phyloP scores from a whole-genome alignment of 2,329 filamentous ascomycete species.

The Sporothrix pseudoabietina region DNA sequence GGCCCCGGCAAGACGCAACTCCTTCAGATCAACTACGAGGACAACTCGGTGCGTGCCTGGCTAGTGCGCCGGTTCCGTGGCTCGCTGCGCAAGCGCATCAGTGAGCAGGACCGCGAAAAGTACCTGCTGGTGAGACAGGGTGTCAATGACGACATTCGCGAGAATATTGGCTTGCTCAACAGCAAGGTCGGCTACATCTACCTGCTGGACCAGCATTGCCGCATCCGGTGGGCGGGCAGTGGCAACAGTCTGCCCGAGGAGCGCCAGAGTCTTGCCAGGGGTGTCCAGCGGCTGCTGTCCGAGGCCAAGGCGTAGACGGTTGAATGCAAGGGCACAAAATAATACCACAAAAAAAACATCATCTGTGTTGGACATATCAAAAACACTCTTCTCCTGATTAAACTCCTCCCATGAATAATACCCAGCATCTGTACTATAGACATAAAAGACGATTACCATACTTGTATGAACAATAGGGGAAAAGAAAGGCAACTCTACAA shows the following conservation, averaged over 20 bases:
- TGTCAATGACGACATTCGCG: constrained; percentile 62
- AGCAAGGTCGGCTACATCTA: constrained; percentile 93
- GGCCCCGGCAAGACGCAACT: constrained; percentile 60
- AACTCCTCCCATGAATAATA: constrained; percentile 6
- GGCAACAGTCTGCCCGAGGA: constrained; percentile 67
- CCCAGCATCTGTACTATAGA: constrained; percentile 20
- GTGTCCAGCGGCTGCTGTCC: constrained; percentile 61
- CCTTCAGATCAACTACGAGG: constrained; percentile 86
- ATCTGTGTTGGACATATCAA: not conserved
- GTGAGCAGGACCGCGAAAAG: constrained; percentile 57
- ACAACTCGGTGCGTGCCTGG: constrained; percentile 69
- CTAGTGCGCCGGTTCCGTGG: constrained; percentile 60
- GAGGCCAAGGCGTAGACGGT: constrained; percentile 30
- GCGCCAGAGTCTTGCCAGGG: constrained; percentile 65
- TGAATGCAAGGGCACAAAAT: not conserved
- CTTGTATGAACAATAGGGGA: constrained; percentile 9
- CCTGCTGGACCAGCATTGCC: constrained; percentile 81
- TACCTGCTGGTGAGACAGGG: constrained; percentile 65
- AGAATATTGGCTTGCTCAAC: constrained; percentile 74
- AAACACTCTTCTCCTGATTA: constrained; percentile 10
- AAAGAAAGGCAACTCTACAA: not conserved
- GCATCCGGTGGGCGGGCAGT: constrained; percentile 92
- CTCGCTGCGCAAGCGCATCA: constrained; percentile 53
- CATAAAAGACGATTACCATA: constrained; percentile 5
- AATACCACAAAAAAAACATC: not conserved